phyloP scores from a whole-genome alignment of 345 rosid genomes.

The Gossypium longicalyx region DNA sequence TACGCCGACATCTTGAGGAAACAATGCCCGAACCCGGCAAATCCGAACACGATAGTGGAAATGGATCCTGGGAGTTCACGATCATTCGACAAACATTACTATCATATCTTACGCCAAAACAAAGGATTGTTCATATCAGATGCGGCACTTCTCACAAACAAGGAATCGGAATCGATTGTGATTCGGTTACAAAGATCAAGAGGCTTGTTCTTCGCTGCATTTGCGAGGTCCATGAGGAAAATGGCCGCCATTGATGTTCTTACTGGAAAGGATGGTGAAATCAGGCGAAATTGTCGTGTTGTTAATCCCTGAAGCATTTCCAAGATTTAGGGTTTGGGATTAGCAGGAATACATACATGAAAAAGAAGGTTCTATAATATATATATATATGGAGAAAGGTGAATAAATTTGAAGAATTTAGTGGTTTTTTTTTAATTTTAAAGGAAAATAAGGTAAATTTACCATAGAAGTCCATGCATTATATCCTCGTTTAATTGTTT shows the following conservation, averaged over 20 bases:
- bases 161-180: slow-evolving; percentile 14
- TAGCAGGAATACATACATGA: no score
- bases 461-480: no score
- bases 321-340: no score
- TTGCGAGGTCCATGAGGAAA: slow-evolving; percentile 46
- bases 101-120: slow-evolving; percentile 20
- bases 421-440: no score
- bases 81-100: slow-evolving; percentile 46
- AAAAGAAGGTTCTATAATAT: no score
- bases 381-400: no score
- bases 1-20: slow-evolving; percentile 38
- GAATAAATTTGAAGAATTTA: no score
- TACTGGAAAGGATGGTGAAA: slow-evolving; percentile 39
- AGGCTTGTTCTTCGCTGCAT: slow-evolving; percentile 32
- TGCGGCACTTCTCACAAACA: slow-evolving; percentile 49
- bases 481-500: no score
- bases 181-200: slow-evolving; percentile 15
- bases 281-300: slow-evolving; percentile 39
- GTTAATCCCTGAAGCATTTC: slow-evolving; percentile 22
- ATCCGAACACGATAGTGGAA: slow-evolving; percentile 26
- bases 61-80: slow-evolving; percentile 48
- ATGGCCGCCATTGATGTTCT: slow-evolving; percentile 49
- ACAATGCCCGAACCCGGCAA: slow-evolving; percentile 35
- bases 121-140: slow-evolving; percentile 51
- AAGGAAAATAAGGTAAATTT: no score